Conservation (phyloP, 2,329 filamentous ascomycete species). For the Penicillium sp. region DNA sequence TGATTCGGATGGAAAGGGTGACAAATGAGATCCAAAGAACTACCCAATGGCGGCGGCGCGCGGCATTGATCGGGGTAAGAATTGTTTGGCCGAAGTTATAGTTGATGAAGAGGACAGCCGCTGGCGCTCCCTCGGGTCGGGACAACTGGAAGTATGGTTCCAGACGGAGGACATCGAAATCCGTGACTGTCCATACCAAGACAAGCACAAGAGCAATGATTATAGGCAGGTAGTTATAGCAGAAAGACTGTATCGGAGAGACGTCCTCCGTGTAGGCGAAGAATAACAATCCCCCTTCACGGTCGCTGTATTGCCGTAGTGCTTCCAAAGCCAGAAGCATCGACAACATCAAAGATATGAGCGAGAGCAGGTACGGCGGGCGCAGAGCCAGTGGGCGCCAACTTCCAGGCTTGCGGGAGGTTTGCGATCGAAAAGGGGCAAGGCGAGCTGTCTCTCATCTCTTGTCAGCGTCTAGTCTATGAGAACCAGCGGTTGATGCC, state of each 20-base stretch:
- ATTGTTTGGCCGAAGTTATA: constrained; percentile 39
- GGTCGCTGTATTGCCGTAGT: constrained; percentile 31
- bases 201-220: constrained; percentile 46
- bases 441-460: constrained; percentile 1
- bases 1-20: constrained; percentile 33
- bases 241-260: constrained; percentile 28
- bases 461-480: neutral
- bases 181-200: constrained; percentile 48
- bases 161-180: constrained; percentile 50
- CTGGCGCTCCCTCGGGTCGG: constrained; percentile 31
- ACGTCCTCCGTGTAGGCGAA: constrained; percentile 31
- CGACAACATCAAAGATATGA: constrained; percentile 24
- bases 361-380: constrained; percentile 26
- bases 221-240: constrained; percentile 42
- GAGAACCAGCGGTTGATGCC: neutral
- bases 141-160: constrained; percentile 48
- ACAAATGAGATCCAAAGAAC: constrained; percentile 32
- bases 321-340: constrained; percentile 28
- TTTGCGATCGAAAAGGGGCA: neutral
- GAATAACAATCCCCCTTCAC: constrained; percentile 29
- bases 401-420: constrained; percentile 13
- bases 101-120: constrained; percentile 35
- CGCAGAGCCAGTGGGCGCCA: constrained; percentile 37
- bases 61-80: constrained; percentile 32
- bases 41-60: constrained; percentile 32